Percentiles rank a stretch among this genome's conserved stretches.
Conservation (phyloP, 1,139 yeast species). For the Saccharomycopsis hybrid region DNA sequence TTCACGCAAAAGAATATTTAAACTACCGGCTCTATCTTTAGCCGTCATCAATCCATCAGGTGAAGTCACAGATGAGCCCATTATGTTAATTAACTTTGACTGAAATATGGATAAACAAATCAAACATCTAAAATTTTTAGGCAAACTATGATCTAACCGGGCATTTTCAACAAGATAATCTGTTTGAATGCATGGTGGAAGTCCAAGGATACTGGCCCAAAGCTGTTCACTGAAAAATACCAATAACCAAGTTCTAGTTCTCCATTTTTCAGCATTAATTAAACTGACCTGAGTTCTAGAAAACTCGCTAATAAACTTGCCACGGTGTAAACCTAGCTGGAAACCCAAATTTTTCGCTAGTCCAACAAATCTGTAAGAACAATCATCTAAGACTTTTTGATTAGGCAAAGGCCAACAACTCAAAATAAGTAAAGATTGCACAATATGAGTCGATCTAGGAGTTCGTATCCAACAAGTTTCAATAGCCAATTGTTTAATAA, state of each 20-base stretch:
- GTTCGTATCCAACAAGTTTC: conserved; percentile 93
- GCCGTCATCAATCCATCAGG: conserved; percentile 91
- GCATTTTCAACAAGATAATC: conserved; percentile 81
- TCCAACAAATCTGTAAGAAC: conserved; percentile 83
- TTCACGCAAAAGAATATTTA: conserved; percentile 72
- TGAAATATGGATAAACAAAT: conserved; percentile 76
- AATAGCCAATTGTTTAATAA: conserved; percentile 81
- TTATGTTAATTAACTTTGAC: conserved; percentile 72
- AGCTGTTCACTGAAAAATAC: conserved; percentile 84
- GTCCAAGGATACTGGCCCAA: conserved; percentile 82
- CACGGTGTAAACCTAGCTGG: conserved; percentile 90
- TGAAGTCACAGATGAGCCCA: conserved; percentile 84
- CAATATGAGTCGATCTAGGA: conserved; percentile 89
- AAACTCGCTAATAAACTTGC: conserved; percentile 85
- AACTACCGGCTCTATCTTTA: conserved; percentile 70
- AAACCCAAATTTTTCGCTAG: conserved; percentile 78
- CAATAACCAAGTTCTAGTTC: conserved; percentile 89
- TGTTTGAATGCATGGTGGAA: conserved; percentile 82
- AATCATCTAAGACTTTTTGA: conserved; percentile 87
- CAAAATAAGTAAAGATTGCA: conserved; percentile 77
- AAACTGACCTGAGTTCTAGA: conserved; percentile 83
- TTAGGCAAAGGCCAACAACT: conserved; percentile 93
- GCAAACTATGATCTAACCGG: conserved; percentile 58
- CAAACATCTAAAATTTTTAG: conserved; percentile 65
- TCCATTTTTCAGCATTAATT: conserved; percentile 91